Evolutionary conservation across 1,139 yeast genomes (phyloP), one percentile per base, ranked within the genome.

Genomic region (Nadsonia commutata): DNA sequence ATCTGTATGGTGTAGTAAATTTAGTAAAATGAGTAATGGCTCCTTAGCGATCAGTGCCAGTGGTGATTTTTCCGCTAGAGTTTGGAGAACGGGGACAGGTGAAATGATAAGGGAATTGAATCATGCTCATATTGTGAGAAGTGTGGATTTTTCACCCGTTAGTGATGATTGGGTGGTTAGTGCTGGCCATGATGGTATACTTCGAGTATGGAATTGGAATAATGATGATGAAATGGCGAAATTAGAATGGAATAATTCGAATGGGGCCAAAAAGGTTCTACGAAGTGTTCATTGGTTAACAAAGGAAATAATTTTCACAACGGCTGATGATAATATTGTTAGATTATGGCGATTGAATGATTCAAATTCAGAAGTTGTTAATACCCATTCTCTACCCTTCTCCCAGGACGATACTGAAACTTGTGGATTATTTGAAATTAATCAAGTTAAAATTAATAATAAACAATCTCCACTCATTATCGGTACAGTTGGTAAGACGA

Each of bases 51-150:
- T 56, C 6, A 59, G 64, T 6, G 62, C 64, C 5, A 57, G 65
- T 39, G 66, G 66, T 4, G 66, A 62, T 42, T 63, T 59, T 46
- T 49, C 65, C 2, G 65, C 58, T 11, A 59, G 51, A 18, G 54
- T 62, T 7, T 62, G 66, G 66, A 51, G 55, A 45, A 55, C 63
- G 2, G 31, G 33, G 20, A 51, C 54, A 3, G 66, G 66, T 9
- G 45, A 49, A 33, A 38, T 46, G 9, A 39, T 54, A 16, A 48
- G 51, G 13, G 47, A 49, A 5, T 49, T 60, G 31, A 51, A 56
- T 1, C 66, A 62, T 46, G 49, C 52, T 13, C 63, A 59, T 47
- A 58, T 62, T 38, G 65, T 60, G n/a, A 51, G 64, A 21, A 51
- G 62, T 4, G 52, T 55, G 42, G 58, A 53, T 42, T 51, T 55